phyloP scores from a whole-genome alignment of 1,139 yeast genomes.

The Blastobotrys niveus region DNA sequence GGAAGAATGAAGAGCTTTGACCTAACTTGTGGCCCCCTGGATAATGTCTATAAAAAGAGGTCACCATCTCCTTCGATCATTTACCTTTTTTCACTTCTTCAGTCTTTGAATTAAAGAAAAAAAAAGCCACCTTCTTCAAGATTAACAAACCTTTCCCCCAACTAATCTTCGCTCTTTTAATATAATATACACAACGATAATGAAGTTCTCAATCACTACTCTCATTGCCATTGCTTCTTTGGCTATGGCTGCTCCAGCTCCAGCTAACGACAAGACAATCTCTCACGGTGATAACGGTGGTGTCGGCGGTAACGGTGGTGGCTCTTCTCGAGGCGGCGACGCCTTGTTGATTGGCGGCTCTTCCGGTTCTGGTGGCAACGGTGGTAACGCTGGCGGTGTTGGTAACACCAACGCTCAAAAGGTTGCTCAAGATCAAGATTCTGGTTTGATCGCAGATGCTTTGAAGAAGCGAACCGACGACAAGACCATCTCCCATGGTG shows the following conservation, averaged over 20 bases:
- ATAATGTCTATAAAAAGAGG: too few species aligned
- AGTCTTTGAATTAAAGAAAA: background rate
- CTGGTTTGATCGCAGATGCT: background rate
- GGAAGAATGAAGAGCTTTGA: too few species aligned
- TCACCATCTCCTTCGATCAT: background rate
- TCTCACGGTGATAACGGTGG: conserved; percentile 8
- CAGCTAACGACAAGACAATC: conserved; percentile 2
- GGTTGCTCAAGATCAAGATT: background rate
- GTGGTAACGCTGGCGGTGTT: conserved; percentile 7
- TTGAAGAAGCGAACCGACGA: conserved; percentile 5
- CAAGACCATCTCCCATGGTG: background rate
- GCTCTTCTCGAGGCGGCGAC: conserved; percentile 1
- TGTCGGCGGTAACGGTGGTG: conserved; percentile 5
- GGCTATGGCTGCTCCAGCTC: conserved; percentile 29
- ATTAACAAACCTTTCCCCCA: background rate
- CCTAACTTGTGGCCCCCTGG: too few species aligned
- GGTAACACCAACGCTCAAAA: conserved; percentile 1
- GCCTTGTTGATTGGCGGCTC: background rate
- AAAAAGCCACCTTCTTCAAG: background rate
- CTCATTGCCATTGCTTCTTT: conserved; percentile 2
- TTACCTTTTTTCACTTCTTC: background rate
- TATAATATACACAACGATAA: background rate
- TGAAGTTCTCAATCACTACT: conserved; percentile 3
- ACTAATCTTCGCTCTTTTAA: background rate
- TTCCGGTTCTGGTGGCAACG: conserved; percentile 2